Conservation (phyloP, 805 yeast species). For the Yarrowia sp. region DNA sequence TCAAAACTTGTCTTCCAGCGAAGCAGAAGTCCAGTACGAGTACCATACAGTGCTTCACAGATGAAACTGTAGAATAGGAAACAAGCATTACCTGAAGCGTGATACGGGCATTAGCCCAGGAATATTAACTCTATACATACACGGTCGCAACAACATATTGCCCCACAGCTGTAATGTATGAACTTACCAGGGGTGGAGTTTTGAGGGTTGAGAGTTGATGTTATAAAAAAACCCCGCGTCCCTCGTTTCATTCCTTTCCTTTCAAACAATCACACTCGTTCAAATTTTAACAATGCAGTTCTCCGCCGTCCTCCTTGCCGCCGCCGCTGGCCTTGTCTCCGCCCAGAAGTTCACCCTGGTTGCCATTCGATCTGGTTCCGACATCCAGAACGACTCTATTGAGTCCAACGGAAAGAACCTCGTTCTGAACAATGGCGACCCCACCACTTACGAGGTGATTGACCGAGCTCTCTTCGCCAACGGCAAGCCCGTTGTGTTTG, state of each 20-base stretch:
- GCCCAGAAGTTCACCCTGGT: slow-evolving; percentile 16
- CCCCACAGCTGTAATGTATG: not conserved
- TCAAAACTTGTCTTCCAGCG: too few relatives aligned
- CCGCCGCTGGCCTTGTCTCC: slow-evolving; percentile 9
- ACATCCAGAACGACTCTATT: slow-evolving; percentile 11
- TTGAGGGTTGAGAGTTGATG: not conserved
- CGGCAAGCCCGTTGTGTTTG: slow-evolving; percentile 17
- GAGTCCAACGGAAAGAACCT: not conserved
- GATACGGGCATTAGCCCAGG: not conserved
- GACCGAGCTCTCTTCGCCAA: not conserved
- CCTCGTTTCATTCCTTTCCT: not conserved
- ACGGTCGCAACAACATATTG: not conserved
- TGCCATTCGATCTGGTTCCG: slow-evolving; percentile 23
- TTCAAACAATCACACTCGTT: not conserved
- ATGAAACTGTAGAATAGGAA: not conserved
- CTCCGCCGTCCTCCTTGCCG: slow-evolving; percentile 11
- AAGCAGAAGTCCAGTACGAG: too few relatives aligned
- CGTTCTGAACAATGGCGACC: not conserved
- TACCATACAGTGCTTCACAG: too few relatives aligned
- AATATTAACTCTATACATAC: not conserved
- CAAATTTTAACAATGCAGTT: not conserved
- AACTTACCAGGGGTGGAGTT: not conserved
- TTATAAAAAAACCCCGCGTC: not conserved
- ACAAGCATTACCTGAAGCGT: not conserved
- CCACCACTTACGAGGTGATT: slow-evolving; percentile 1